These are phyloP conservation scores for Senecio squalidus DNA, from an alignment of 140 eudicot genomes.

Conservation along the genomic window DNA sequence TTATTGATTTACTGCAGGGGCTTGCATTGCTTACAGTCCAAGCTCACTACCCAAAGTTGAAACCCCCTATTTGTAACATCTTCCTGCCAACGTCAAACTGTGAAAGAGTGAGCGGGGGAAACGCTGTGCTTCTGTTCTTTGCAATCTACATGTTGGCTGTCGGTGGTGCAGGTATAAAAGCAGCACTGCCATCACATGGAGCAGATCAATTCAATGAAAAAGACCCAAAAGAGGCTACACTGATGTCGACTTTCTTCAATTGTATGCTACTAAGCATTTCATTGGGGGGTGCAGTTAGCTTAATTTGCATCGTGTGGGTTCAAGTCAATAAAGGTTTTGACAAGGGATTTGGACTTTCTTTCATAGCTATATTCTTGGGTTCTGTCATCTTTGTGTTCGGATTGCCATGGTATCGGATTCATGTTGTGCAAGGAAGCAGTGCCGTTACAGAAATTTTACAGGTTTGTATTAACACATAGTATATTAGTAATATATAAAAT, in stretches of 20 bases:
- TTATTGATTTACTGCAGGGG: slow-evolving; percentile 39
- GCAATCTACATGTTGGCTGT: slow-evolving; percentile 48
- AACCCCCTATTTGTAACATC: slow-evolving; percentile 57
- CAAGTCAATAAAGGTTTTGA: slow-evolving; percentile 64
- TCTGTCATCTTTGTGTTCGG: slow-evolving; percentile 25
- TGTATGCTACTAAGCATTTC: slow-evolving; percentile 28
- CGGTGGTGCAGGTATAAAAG: slow-evolving; percentile 55
- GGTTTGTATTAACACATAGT: no score
- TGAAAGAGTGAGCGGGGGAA: slow-evolving; percentile 32
- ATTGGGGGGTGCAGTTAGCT: slow-evolving; percentile 43
- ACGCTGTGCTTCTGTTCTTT: slow-evolving; percentile 38
- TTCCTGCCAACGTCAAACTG: slow-evolving; percentile 39
- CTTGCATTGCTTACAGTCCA: slow-evolving; percentile 54
- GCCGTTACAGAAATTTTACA: slow-evolving; percentile 53
- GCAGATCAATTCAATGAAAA: slow-evolving; percentile 71
- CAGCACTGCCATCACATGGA: slow-evolving; percentile 68
- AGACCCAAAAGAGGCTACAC: slow-evolving; percentile 46
- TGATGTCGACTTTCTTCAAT: slow-evolving; percentile 59
- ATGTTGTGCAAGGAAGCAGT: slow-evolving; percentile 49
- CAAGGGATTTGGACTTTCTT: slow-evolving; percentile 42
- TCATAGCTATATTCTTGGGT: slow-evolving; percentile 45
- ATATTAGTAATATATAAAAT: no score
- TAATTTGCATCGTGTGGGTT: slow-evolving; percentile 52
- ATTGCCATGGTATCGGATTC: slow-evolving; percentile 49
- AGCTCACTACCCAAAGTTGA: slow-evolving; percentile 58